Base-by-base conservation (phyloP, 352 stramenopile genomes). In the Globisporangium lucens region DNA sequence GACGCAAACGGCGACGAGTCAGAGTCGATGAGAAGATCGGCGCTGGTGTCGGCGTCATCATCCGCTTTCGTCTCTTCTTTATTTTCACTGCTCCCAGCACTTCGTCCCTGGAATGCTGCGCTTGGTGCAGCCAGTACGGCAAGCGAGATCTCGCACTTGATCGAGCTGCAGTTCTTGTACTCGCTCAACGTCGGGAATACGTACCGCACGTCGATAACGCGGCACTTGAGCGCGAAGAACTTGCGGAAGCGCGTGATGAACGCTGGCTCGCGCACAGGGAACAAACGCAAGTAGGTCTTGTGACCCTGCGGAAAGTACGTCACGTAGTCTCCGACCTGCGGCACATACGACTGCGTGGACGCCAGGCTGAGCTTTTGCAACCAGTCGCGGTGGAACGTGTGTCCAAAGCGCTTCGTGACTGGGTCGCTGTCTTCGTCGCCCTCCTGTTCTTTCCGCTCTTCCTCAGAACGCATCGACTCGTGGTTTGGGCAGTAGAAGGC, bases 231-330 rank as follows among this genome's bases (percentile, higher is more conserved):
- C 17, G 84, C 78, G 62, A 85, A 88, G 46, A 89, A 90, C 10
- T 73, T 76, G 33, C 78, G 76, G 36, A 95, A 62, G 38, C 70
- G 82, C 24, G 67, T 68, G 49, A 89, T 76, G 61, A 78, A 94
- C 59, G 75, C 67, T 24, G 84, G 82, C 6, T 75, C 63, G 10
- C 75, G 73, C 57, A 88, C 76, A 12, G 57, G 58, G 33, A 75
- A 76, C 51, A 73, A 69, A 7, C 61, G 59, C 41, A 79, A 65
- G 77, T 86, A 88, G 64, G 83, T 69, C 66, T 65, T 57, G 70
- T 96, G 88, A 10, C 83, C 85, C 65, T 94, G 80, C 0, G 88
- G 88, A 30, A 94, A 87, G 57, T 96, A 96, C 33, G 93, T 77
- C 13, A 96, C 76, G 55, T 92, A 83, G 57, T 96, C 88, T 12